phyloP scores from a whole-genome alignment of 2,329 filamentous ascomycete species.

The Xylaria sp. region DNA sequence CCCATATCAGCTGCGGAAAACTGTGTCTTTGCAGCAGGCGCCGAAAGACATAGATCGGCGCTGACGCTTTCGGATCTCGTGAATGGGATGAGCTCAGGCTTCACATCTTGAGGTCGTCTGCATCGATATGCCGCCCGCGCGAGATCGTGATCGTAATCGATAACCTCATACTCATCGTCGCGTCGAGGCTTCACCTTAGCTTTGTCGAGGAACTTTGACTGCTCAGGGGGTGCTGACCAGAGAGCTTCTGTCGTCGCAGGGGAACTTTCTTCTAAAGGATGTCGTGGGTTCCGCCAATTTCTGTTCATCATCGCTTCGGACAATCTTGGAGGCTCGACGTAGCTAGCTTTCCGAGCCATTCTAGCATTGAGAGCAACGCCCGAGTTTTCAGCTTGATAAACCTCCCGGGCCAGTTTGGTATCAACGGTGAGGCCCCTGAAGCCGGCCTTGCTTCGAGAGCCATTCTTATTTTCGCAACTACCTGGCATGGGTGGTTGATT shows the following conservation, averaged over 20 bases:
- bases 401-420: slow-evolving; percentile 18
- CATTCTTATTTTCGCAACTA: slow-evolving; percentile 19
- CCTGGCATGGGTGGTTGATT: background rate
- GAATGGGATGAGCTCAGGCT: slow-evolving; percentile 33
- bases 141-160: slow-evolving; percentile 32
- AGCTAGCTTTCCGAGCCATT: slow-evolving; percentile 17
- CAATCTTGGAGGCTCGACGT: slow-evolving; percentile 27
- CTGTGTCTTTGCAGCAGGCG: slow-evolving; percentile 46
- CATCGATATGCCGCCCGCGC: slow-evolving; percentile 37
- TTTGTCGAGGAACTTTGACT: slow-evolving; percentile 35
- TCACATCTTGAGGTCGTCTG: slow-evolving; percentile 28
- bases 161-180: slow-evolving; percentile 38
- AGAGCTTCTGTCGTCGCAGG: slow-evolving; percentile 16
- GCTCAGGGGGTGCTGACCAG: slow-evolving; percentile 39
- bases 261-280: slow-evolving; percentile 9
- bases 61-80: slow-evolving; percentile 40
- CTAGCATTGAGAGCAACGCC: background rate
- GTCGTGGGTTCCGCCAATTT: slow-evolving; percentile 44
- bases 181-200: slow-evolving; percentile 20
- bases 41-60: slow-evolving; percentile 46
- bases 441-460: slow-evolving; percentile 8
- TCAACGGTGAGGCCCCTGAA: slow-evolving; percentile 14
- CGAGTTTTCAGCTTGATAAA: slow-evolving; percentile 12
- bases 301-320: slow-evolving; percentile 38
- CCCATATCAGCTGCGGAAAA: slow-evolving; percentile 32